Conservation (phyloP, 768 basidiomycete genomes). For the Rhizopogon roseolus region DNA sequence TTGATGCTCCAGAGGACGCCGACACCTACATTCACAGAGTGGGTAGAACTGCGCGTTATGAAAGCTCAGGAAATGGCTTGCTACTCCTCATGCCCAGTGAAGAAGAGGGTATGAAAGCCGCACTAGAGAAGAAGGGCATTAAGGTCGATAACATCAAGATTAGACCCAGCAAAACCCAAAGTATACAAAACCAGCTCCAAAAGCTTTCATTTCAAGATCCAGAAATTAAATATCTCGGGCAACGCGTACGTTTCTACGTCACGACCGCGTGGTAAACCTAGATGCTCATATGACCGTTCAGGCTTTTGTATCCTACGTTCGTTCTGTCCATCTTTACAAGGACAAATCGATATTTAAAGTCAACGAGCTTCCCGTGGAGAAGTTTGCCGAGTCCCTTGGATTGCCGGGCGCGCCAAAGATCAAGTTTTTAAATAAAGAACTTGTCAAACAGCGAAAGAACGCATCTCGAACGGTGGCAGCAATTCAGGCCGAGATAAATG, state of each 20-base stretch:
- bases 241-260: conserved; percentile 55
- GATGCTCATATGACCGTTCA: conserved; percentile 25
- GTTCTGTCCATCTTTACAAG: conserved; percentile 89
- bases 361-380: conserved; percentile 73
- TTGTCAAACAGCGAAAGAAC: conserved; percentile 76
- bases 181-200: conserved; percentile 84
- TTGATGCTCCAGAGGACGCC: conserved; percentile 95
- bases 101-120: conserved; percentile 81
- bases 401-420: conserved; percentile 94
- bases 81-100: conserved; percentile 86
- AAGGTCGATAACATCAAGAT: conserved; percentile 80
- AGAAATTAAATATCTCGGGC: conserved; percentile 95
- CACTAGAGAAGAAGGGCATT: conserved; percentile 69
- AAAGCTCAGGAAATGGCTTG: conserved; percentile 82
- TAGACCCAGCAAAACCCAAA: conserved; percentile 79
- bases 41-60: conserved; percentile 91
- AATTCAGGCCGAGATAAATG: conserved; percentile 25
- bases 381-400: conserved; percentile 86
- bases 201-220: conserved; percentile 92
- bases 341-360: conserved; percentile 92
- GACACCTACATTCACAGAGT: conserved; percentile 98
- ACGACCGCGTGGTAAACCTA: fast-evolving
- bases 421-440: conserved; percentile 71
- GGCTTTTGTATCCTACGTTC: conserved; percentile 95
- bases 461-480: conserved; percentile 43